These are phyloP conservation scores for Neofusicoccum parvum DNA, from an alignment of 2,329 filamentous ascomycete genomes.

Conservation along the genomic window DNA sequence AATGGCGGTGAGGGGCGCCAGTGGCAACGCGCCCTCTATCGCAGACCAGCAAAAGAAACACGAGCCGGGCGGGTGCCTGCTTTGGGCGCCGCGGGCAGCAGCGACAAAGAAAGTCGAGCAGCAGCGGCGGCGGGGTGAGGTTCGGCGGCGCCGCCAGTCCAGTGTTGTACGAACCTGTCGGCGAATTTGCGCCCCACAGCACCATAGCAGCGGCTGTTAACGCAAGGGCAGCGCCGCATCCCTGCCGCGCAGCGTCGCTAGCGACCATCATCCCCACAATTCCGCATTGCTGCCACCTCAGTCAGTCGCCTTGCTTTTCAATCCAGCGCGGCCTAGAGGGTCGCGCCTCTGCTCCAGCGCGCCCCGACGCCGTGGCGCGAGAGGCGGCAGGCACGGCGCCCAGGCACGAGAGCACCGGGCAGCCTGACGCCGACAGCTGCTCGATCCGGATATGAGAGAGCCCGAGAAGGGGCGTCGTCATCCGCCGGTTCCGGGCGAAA, in stretches of 20 bases:
- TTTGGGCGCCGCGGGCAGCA: not conserved
- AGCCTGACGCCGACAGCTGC: not conserved
- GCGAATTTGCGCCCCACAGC: conserved; percentile 7
- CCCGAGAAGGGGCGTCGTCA: conserved; percentile 14
- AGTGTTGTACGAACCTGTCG: conserved; percentile 11
- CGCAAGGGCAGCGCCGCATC: conserved; percentile 2
- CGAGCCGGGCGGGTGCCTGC: not conserved
- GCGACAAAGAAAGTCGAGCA: not conserved
- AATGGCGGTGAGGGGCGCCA: not conserved
- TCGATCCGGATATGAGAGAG: conserved; percentile 9
- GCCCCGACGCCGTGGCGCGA: not conserved
- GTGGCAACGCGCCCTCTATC: not conserved
- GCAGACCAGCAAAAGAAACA: conserved; percentile 5
- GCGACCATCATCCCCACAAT: conserved; percentile 12
- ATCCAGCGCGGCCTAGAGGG: conserved; percentile 7
- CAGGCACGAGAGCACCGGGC: not conserved
- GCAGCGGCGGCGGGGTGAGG: not conserved
- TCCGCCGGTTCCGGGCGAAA: not conserved
- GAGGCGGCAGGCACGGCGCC: not conserved
- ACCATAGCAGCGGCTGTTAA: conserved; percentile 5
- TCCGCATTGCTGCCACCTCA: not conserved
- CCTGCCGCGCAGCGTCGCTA: conserved; percentile 1
- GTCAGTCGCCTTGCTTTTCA: conserved; percentile 9
- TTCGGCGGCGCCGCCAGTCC: not conserved
- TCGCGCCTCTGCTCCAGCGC: not conserved